Base-by-base conservation (phyloP, 345 rosid species). In the Eucalyptus pumila region DNA sequence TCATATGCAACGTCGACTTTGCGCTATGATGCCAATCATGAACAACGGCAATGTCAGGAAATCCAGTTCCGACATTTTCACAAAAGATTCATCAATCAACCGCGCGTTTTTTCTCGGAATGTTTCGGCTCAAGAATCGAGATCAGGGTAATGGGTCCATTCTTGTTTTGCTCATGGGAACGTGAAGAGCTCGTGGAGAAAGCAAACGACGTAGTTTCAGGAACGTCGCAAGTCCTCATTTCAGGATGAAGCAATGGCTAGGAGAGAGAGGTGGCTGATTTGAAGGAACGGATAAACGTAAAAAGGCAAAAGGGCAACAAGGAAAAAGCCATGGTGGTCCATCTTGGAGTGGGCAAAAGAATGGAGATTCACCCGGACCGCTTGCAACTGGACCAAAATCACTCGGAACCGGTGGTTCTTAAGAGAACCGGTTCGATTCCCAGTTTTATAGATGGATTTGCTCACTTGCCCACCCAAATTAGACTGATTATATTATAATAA, bases 401-500 rank as follows among this genome's bases (percentile, higher is more conserved):
- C 24, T 0, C 10, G 1, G 2, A 52, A 17, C 1, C 56, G 1
- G 2, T 52, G 9, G 4, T 52, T 52, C 10, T 52, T 52, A 52
- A 51, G 24, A 8, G 24, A 52, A 52, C 0, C 1, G 0, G 24
- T 52, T 19, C 0, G 5, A 52, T 19, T 52, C 24, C 10, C 0
- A 0, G 2, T 52, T 52, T 7, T 1, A 7, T 19, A 3, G 5
- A 19, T 52, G 26, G 5, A 52, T 52, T 21, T 2, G 1, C 2
- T 52, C 5, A 52, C 26, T 9, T 0, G 0, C 0, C 2, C 11
- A 52, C 0, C 2, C 1, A 5, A 52, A 52, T 52, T 0, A 1
- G 0, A 19, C 2, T 1, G 24, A 52, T 52, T 52, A 52, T 52
- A 52, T 52, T 19, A 52, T 52, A 52, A 52, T 52, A 52, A 52